Percentiles rank a stretch among this genome's conserved stretches.
phyloP scores from a whole-genome alignment of 1,284 basidiomycete species.

The Porogramme epimiltina region DNA sequence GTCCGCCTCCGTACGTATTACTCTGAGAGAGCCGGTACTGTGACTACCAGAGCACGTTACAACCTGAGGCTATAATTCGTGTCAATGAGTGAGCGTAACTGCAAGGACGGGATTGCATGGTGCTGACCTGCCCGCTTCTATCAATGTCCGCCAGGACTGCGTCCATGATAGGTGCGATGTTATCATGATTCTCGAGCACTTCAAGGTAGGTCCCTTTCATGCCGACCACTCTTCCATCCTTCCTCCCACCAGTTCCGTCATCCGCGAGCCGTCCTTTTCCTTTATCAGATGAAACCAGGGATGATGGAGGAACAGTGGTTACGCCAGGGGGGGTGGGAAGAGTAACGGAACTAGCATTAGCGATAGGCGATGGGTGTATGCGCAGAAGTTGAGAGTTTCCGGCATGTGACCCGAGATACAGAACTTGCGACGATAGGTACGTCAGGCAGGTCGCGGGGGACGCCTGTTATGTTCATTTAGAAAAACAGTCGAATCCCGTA shows the following conservation, averaged over 20 bases:
- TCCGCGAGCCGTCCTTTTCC: constrained; percentile 23
- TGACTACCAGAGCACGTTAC: constrained; percentile 89
- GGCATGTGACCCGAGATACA: constrained; percentile 83
- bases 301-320: constrained; percentile 38
- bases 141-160: constrained; percentile 79
- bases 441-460: constrained; percentile 79
- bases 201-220: constrained; percentile 54
- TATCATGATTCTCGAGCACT: constrained; percentile 69
- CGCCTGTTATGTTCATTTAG: constrained; percentile 44
- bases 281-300: constrained; percentile 10
- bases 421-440: constrained; percentile 71
- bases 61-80: constrained; percentile 59
- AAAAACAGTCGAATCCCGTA: background rate
- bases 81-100: background rate
- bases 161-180: constrained; percentile 89
- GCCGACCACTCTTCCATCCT: constrained; percentile 49
- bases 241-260: constrained; percentile 18
- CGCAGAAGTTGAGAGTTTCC: constrained; percentile 82
- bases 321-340: constrained; percentile 53
- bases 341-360: constrained; percentile 44
- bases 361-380: constrained; percentile 49
- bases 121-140: constrained; percentile 69
- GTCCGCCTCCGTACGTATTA: constrained; percentile 87
- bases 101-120: background rate
- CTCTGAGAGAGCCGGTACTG: constrained; percentile 79